These are phyloP conservation scores for Colletotrichum tropicicola DNA, from an alignment of 2,329 filamentous ascomycete species.

Conservation along the genomic window DNA sequence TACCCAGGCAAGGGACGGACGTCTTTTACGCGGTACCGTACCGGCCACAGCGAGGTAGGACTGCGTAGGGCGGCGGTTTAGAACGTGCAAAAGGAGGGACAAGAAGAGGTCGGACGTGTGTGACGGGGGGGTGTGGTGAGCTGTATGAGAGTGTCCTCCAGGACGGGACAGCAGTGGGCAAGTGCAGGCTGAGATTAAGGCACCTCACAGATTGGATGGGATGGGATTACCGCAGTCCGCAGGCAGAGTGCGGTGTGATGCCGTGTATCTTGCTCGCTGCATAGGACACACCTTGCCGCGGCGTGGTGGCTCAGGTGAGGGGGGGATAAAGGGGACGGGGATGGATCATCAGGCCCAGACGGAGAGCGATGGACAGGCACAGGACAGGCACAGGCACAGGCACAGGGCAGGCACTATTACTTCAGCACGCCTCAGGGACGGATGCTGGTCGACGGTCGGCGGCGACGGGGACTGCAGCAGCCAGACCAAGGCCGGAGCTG, in stretches of 20 bases:
- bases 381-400: constrained; percentile 4
- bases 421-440: too few species aligned
- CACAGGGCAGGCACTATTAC: neutral
- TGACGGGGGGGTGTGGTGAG: neutral
- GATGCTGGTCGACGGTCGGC: too few species aligned
- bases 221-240: too few species aligned
- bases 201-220: neutral
- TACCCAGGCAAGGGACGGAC: too few species aligned
- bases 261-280: too few species aligned
- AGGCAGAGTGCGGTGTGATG: too few species aligned
- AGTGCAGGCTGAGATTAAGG: neutral
- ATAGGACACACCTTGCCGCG: too few species aligned
- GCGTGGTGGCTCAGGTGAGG: too few species aligned
- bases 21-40: neutral
- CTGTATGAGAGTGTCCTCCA: neutral
- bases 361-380: constrained; percentile 5
- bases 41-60: constrained; percentile 6
- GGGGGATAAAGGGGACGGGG: too few species aligned
- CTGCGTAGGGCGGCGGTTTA: constrained; percentile 26
- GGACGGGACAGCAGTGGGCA: neutral
- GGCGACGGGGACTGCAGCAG: too few species aligned
- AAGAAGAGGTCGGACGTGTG: constrained; percentile 8
- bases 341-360: neutral
- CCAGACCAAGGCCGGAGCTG: neutral
- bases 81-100: constrained; percentile 26